Evolutionary conservation across 305 asterid genomes (phyloP), one percentile per base, ranked within the genome.

Genomic region (Caryopteris hybrid): DNA sequence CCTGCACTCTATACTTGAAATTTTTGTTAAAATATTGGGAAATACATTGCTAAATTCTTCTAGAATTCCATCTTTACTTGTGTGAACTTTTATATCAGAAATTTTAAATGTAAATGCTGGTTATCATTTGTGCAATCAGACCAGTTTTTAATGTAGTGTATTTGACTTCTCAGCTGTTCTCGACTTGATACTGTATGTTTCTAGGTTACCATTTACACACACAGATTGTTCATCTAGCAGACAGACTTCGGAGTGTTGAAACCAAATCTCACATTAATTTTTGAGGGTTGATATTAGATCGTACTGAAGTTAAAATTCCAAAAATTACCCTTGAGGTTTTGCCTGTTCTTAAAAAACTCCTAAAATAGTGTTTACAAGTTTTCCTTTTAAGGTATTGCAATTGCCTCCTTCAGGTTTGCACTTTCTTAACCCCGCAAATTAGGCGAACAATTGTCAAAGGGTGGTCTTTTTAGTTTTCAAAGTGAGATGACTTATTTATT

Each of bases 1-100:
- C 53, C 50, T 46, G 13, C 25, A 53, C 46, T 69, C 38, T 72
- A n/a, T 67, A 66, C 64, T 1, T 64, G 34, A 68, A 46, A 6
- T 42, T 60, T 27, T 61, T 56, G 34, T 63, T 46, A 68, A 59
- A 52, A 38, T n/a, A 39, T 55, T 45, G 51, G 63, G 20, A 29
- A 17, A 57, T 38, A 27, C 18, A 47, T 56, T 22, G 58, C 56
- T 31, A 34, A 42, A 0, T 29, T 36, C 22, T 25, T 13, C 20
- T 46, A 17, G 20, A 25, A 54, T 43, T 25, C 22, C 21, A 6
- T 45, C 18, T 18, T 61, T 21, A 48, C n/a, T 6, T 18, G 1
- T 36, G 51, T 61, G 45, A 42, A 51, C 13, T 36, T 45, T 34
- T 53, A 58, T 16, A 17, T 60, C 13, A 22, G 8, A 36, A 6